Percentiles rank a stretch among this genome's conserved stretches.
These are phyloP conservation scores for Leucosporidium scottii DNA, from an alignment of 768 basidiomycete genomes.

Conservation along the genomic window DNA sequence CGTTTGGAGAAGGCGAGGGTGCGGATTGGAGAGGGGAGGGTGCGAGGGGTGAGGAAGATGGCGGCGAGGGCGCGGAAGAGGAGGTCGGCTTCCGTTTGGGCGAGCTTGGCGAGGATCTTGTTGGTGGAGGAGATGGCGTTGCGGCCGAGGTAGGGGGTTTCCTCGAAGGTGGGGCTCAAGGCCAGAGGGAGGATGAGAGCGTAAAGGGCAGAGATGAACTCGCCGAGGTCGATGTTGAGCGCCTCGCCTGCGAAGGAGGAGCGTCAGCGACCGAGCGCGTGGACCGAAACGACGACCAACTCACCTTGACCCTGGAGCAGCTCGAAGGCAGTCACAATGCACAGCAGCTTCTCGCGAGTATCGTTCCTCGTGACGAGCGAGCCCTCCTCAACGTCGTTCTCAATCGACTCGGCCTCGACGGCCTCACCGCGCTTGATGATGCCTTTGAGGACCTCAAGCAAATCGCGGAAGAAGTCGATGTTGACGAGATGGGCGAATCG, in stretches of 20 bases:
- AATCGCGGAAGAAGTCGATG: slow-evolving; percentile 95
- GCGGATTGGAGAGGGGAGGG: slow-evolving; percentile 55
- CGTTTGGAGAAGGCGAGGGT: slow-evolving; percentile 92
- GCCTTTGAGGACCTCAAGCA: slow-evolving; percentile 74
- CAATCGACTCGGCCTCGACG: not conserved
- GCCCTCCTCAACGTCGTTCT: slow-evolving; percentile 12
- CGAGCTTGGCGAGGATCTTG: slow-evolving; percentile 29
- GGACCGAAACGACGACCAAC: slow-evolving; percentile 22
- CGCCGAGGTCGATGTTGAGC: slow-evolving; percentile 87
- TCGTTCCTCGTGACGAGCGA: slow-evolving; percentile 27
- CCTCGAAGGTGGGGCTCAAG: slow-evolving; percentile 59
- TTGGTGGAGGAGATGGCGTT: slow-evolving; percentile 24
- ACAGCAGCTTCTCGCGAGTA: slow-evolving; percentile 52
- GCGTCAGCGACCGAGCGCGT: not conserved
- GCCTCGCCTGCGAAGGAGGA: slow-evolving; percentile 65
- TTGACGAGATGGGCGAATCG: slow-evolving; percentile 94
- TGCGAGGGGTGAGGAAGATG: slow-evolving; percentile 66
- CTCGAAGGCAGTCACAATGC: slow-evolving; percentile 95
- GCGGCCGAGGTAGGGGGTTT: slow-evolving; percentile 43
- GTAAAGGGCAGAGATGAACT: slow-evolving; percentile 80
- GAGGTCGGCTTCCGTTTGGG: slow-evolving; percentile 48
- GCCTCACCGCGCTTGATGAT: slow-evolving; percentile 53
- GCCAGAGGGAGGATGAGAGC: slow-evolving; percentile 69
- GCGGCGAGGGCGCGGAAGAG: slow-evolving; percentile 78
- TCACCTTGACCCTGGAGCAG: slow-evolving; percentile 87